Evolutionary conservation across 768 basidiomycete species (phyloP), one percentile per base, ranked within the genome.

Genomic region (Panaeolus papilionaceus): DNA sequence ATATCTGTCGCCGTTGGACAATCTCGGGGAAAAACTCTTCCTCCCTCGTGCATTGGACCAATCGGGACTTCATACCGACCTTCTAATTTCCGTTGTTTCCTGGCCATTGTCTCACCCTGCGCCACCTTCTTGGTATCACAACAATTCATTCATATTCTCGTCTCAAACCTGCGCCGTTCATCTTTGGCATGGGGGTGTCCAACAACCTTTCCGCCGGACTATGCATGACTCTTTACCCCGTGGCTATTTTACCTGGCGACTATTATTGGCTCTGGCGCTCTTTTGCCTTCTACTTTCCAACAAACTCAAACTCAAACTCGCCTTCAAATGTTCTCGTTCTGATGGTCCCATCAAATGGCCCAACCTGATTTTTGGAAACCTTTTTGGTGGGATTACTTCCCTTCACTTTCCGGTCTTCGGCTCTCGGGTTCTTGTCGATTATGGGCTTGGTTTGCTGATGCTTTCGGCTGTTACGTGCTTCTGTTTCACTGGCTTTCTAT

Each of bases 211-310:
- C 54, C 54, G 54, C 26, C 54, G 54, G 54, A 28, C 54, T 58
- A 58, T 23, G 28, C 40, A 44, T 65, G 66, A 33, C 45, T 38
- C 39, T 63, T 68, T 38, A 64, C 69, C 65, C 71, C 74, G 51
- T 51, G 47, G 26, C 11, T 20, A 51, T 20, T 23, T 51, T 51
- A 18, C 42, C 7, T 26, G 33, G 6, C 33, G 2, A 37, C 28
- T 33, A 37, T n/a, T 33, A 58, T 58, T 33, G 54, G 54, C 28
- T 58, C 28, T 58, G 54, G 54, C 28, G 33, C 54, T 58, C 37
- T 33, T 33, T 16, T 33, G 3, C 12, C 54, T 12, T 58, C 54
- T 37, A 18, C 10, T 33, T 16, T 33, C 3, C 28, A 28, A 58
- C 33, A 58, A 51, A n/a, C 47, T 51, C 47, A 51, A 51, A n/a